phyloP scores from a whole-genome alignment of 2,329 filamentous ascomycete genomes.

The Xylaria sp. region DNA sequence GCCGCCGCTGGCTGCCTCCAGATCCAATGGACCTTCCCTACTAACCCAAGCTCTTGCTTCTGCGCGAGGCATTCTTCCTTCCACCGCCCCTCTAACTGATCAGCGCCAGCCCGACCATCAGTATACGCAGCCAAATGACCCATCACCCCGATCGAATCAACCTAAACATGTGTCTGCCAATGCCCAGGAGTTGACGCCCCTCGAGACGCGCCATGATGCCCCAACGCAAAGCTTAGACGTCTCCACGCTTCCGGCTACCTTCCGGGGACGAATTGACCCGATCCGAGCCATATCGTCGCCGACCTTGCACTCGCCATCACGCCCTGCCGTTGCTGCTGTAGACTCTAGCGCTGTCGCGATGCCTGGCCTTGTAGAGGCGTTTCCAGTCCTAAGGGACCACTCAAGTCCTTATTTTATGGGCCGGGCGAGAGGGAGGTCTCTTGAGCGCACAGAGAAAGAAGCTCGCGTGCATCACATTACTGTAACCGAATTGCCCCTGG shows the following conservation, averaged over 20 bases:
- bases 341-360: constrained; percentile 43
- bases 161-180: constrained; percentile 40
- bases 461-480: constrained; percentile 50
- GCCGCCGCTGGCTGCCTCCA: constrained; percentile 54
- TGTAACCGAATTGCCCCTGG: constrained; percentile 39
- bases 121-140: constrained; percentile 38
- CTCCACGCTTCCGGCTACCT: constrained; percentile 52
- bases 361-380: constrained; percentile 50
- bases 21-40: constrained; percentile 63
- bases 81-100: constrained; percentile 44
- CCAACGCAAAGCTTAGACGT: constrained; percentile 51
- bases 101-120: constrained; percentile 44
- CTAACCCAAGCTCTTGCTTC: constrained; percentile 68
- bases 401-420: constrained; percentile 49
- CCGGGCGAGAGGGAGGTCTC: constrained; percentile 52
- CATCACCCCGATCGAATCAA: constrained; percentile 37
- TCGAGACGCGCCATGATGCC: constrained; percentile 51
- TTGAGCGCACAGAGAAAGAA: constrained; percentile 57
- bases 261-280: constrained; percentile 49
- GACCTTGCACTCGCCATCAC: constrained; percentile 26
- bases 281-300: constrained; percentile 46
- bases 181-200: constrained; percentile 36
- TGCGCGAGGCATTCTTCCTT: constrained; percentile 62
- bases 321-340: constrained; percentile 36
- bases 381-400: constrained; percentile 50